Base-by-base conservation (phyloP, 768 basidiomycete species). In the Lepiota venenata region DNA sequence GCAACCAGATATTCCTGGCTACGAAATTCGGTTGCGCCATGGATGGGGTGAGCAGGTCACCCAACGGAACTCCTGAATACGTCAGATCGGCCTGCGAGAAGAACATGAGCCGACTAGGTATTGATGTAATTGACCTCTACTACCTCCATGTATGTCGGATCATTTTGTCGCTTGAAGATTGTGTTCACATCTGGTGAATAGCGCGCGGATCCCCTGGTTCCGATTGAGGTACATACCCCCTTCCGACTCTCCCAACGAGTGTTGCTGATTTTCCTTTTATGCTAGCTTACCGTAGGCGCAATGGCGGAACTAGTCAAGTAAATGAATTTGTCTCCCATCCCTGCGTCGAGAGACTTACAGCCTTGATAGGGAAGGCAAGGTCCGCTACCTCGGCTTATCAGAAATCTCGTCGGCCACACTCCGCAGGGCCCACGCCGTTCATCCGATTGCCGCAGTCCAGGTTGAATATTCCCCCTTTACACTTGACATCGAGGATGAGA, bases 1-100 rank as follows among this genome's bases (percentile, higher is more conserved):
- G 80, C 21, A 58, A 69, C 18, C 69, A 80, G 29, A 81, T 84
- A 25, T 87, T 85, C 67, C 72, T 87, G 16, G 82, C 83, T 2
- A 84, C 83, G 16, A 87, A 87, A 56, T 68, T 63, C 18, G 65
- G 70, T 1, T 57, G 66, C 20, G 57, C 56, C 2, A 50, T 57
- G n/a, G 27, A 55, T 49, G 14, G 60, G 50, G 10, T 63, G 58
- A 25, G 25, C 5, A 15, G 25, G 27, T 36, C 22, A 8, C 14
- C 61, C 32, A 59, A 66, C 50, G 70, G 56, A 43, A 74, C 53
- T 50, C 70, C 74, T 0, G 68, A 75, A 50, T 76, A 78, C 51
- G 72, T 75, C 9, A 68, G 64, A 4, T 60, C 70, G 40, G 64
- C 70, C 0, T 47, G 74, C 37, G 66, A 76, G n/a, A 68, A 51